Percentiles rank a stretch among this genome's conserved stretches.
Evolutionary conservation across 129 eudicot genomes (phyloP).

Genomic region (Escallonia rubra): DNA sequence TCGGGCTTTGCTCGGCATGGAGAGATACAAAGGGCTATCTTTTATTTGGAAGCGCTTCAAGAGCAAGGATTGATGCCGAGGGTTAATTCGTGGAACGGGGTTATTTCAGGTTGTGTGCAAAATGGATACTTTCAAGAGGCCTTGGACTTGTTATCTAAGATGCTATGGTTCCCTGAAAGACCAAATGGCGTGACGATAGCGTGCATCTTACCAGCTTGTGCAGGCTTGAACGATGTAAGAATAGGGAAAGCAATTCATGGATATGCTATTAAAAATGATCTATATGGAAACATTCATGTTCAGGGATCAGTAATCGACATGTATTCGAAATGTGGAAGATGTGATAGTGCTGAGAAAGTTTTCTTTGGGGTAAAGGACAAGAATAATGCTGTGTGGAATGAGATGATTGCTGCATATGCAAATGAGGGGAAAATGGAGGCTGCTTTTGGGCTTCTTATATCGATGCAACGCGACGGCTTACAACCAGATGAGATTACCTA

Average conservation of each 20-base stretch:
- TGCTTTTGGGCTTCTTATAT: constrained; percentile 18
- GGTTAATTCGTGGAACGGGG: constrained; percentile 26
- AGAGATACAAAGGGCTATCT: constrained; percentile 17
- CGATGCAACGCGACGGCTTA: constrained; percentile 24
- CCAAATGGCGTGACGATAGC: constrained; percentile 26
- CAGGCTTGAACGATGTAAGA: constrained; percentile 20
- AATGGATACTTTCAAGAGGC: constrained; percentile 20
- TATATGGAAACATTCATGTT: constrained; percentile 7
- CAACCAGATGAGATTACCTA: constrained; percentile 22
- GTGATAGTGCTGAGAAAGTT: constrained; percentile 25
- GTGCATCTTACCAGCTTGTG: constrained; percentile 17
- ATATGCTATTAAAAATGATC: constrained; percentile 16
- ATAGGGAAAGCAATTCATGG: constrained; percentile 30
- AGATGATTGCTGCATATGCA: constrained; percentile 30
- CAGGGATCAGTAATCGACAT: constrained; percentile 23
- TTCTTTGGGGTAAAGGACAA: constrained; percentile 16
- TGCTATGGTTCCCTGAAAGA: constrained; percentile 11
- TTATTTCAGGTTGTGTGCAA: constrained; percentile 24
- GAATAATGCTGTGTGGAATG: constrained; percentile 28
- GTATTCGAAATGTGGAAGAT: constrained; percentile 33
- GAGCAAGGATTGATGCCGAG: constrained; percentile 21
- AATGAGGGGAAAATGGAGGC: constrained; percentile 20
- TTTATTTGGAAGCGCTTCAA: constrained; percentile 25
- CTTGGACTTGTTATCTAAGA: constrained; percentile 8
- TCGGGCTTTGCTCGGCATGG: constrained; percentile 25